phyloP scores from a whole-genome alignment of 2,329 filamentous ascomycete species.

The Claviceps sp. region DNA sequence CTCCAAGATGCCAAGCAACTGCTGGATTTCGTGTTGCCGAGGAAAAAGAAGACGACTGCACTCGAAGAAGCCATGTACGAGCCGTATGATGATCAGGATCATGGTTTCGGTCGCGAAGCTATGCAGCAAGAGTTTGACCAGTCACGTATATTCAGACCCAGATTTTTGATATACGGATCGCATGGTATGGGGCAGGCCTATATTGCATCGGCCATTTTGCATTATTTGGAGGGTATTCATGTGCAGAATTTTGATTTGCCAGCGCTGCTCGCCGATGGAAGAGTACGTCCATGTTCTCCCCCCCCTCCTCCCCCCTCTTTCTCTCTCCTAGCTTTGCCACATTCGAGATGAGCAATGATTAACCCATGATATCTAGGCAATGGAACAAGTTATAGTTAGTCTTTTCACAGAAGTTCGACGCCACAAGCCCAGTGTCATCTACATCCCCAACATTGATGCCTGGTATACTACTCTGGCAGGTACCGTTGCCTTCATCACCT shows the following conservation, averaged over 20 bases:
- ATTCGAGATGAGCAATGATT: not conserved
- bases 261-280: slow-evolving; percentile 71
- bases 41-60: slow-evolving; percentile 75
- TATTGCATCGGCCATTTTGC: slow-evolving; percentile 69
- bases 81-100: slow-evolving; percentile 67
- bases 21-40: slow-evolving; percentile 66
- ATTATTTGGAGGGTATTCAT: slow-evolving; percentile 86
- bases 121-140: slow-evolving; percentile 68
- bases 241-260: slow-evolving; percentile 90
- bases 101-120: slow-evolving; percentile 74
- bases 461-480: slow-evolving; percentile 59
- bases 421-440: slow-evolving; percentile 92
- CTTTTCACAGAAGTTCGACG: slow-evolving; percentile 86
- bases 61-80: slow-evolving; percentile 90
- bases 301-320: not conserved
- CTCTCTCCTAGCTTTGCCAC: not conserved
- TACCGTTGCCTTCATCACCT: slow-evolving; percentile 64
- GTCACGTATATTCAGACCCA: slow-evolving; percentile 75
- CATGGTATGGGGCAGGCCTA: slow-evolving; percentile 92
- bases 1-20: slow-evolving; percentile 54
- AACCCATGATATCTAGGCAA: slow-evolving; percentile 33
- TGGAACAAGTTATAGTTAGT: slow-evolving; percentile 80
- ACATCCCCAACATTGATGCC: slow-evolving; percentile 76
- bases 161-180: slow-evolving; percentile 69
- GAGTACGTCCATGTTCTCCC: slow-evolving; percentile 34